Evolutionary conservation across 2,329 filamentous ascomycete species (phyloP).

Genomic region (Xylaria hypoxylon): DNA sequence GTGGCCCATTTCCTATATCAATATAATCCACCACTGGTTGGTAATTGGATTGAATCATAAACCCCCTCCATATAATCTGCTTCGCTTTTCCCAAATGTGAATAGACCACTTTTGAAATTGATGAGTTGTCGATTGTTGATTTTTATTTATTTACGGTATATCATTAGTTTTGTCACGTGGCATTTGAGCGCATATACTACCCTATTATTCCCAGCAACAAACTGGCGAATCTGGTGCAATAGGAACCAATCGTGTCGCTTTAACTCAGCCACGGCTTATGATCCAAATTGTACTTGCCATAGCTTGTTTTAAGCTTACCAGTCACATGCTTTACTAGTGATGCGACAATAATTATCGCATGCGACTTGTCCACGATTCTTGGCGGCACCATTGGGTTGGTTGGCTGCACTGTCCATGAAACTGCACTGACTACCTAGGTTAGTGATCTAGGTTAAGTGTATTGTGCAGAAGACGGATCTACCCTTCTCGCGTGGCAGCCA

Average conservation of each 20-base stretch:
- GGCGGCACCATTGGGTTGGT: not conserved
- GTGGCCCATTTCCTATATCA: not conserved
- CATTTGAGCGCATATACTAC: not conserved
- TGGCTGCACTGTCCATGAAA: not conserved
- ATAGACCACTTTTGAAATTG: not conserved
- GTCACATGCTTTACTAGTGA: constrained; percentile 1
- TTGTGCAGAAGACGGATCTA: constrained; percentile 7
- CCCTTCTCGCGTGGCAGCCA: constrained; percentile 21
- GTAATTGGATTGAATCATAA: not conserved
- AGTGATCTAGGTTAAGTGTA: too few relatives aligned
- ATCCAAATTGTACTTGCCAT: constrained; percentile 2
- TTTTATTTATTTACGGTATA: not conserved
- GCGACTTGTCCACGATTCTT: not conserved
- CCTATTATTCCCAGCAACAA: not conserved
- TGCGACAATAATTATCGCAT: not conserved
- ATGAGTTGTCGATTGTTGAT: not conserved
- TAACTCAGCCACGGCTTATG: not conserved
- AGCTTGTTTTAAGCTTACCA: not conserved
- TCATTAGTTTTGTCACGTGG: constrained; percentile 16
- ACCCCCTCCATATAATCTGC: not conserved
- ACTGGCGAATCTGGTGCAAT: not conserved
- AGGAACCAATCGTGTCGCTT: constrained; percentile 2
- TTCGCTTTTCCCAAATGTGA: not conserved
- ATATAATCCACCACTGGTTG: constrained; percentile 12
- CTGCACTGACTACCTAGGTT: not conserved